Percentiles rank a stretch among this genome's conserved stretches.
Conservation (phyloP, 2,329 filamentous ascomycete species). For the Diplocarpon mali region DNA sequence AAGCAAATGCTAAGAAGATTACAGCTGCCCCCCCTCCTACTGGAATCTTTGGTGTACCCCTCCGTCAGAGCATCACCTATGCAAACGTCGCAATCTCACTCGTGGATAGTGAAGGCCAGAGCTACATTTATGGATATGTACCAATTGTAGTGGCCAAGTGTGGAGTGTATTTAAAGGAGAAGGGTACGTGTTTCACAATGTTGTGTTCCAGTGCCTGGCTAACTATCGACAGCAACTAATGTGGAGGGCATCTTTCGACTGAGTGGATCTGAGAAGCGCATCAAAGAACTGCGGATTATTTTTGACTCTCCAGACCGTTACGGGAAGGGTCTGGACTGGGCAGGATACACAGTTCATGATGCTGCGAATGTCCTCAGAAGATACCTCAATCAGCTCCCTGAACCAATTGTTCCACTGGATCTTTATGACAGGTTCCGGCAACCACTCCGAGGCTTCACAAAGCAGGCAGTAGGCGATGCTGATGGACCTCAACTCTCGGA, state of each 20-base stretch:
- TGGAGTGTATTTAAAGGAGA: constrained; percentile 94
- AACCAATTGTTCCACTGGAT: constrained; percentile 89
- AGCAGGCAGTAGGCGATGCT: constrained; percentile 59
- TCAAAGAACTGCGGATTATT: constrained; percentile 85
- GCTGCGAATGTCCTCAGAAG: constrained; percentile 91
- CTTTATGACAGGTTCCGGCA: constrained; percentile 87
- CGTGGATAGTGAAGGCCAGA: constrained; percentile 82
- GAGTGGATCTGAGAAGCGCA: constrained; percentile 92
- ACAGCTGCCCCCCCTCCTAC: constrained; percentile 32
- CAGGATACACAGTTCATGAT: constrained; percentile 96
- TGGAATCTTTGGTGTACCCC: constrained; percentile 88
- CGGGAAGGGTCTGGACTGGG: constrained; percentile 94
- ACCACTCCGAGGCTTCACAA: constrained; percentile 57
- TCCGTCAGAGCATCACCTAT: constrained; percentile 91
- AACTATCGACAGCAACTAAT: constrained; percentile 57
- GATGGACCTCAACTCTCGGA: constrained; percentile 62
- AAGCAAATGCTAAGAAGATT: constrained; percentile 12
- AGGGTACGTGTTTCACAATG: constrained; percentile 55
- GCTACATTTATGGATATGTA: constrained; percentile 97
- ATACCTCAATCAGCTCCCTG: constrained; percentile 91
- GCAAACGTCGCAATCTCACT: constrained; percentile 97
- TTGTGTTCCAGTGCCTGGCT: background rate
- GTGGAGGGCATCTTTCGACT: constrained; percentile 95
- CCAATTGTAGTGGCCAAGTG: constrained; percentile 98
- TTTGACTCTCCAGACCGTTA: constrained; percentile 95